Conservation (phyloP, 805 yeast genomes). For the Kregervanrija delftensis region DNA sequence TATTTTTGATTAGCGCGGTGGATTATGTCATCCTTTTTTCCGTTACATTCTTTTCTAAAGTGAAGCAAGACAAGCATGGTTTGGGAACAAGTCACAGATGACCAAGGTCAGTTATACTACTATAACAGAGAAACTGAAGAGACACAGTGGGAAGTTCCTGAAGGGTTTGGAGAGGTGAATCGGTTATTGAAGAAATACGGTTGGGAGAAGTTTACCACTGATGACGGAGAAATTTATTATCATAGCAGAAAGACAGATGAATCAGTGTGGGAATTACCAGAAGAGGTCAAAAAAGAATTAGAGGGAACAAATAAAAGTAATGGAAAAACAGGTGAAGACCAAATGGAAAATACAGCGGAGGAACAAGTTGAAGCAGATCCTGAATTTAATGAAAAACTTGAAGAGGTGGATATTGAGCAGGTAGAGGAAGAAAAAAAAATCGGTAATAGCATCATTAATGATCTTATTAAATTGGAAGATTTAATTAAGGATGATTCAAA, state of each 20-base stretch:
- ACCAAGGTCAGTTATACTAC: conserved; percentile 65
- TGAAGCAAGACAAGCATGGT: conserved; percentile 8
- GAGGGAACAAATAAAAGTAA: not conserved
- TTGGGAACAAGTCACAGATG: conserved; percentile 65
- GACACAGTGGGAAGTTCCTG: conserved; percentile 81
- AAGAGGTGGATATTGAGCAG: not conserved
- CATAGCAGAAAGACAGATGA: conserved; percentile 56
- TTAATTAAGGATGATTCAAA: conserved; percentile 2
- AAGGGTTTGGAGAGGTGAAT: conserved; percentile 38
- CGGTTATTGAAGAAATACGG: conserved; percentile 18
- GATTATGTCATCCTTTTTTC: too few relatives aligned
- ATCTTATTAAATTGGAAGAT: not conserved
- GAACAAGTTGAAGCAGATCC: not conserved
- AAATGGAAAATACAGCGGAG: not conserved
- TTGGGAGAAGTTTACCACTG: conserved; percentile 45
- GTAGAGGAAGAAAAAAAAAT: too few relatives aligned
- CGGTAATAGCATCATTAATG: not conserved
- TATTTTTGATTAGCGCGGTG: too few relatives aligned
- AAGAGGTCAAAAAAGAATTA: conserved; percentile 15
- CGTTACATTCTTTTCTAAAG: too few relatives aligned
- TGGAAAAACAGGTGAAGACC: not conserved
- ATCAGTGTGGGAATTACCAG: conserved; percentile 80
- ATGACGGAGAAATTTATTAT: conserved; percentile 56
- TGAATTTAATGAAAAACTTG: not conserved
- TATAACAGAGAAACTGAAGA: conserved; percentile 58